A percentile compares a stretch with the other conserved stretches of the same genome.
Evolutionary conservation across 192 early-diverging fungal species (phyloP).

Genomic region (Spinellus fusiger): DNA sequence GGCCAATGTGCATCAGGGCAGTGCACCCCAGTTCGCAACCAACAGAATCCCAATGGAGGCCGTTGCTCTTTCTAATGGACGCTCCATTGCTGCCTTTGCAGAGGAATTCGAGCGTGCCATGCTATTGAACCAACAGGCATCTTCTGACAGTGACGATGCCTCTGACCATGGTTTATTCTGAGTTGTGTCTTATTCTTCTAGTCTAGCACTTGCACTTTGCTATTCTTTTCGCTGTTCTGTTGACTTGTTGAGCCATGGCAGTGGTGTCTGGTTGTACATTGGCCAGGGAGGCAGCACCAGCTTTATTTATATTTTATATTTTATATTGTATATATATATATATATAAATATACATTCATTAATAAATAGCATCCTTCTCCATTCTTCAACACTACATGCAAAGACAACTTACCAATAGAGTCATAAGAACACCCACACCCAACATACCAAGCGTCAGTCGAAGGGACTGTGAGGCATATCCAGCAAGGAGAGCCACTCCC

Average conservation of each 20-base stretch:
- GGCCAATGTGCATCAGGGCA: conserved; percentile 17
- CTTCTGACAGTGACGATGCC: not conserved
- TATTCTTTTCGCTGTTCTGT: no score
- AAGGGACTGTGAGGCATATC: conserved; percentile 5
- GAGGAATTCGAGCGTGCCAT: conserved; percentile 50
- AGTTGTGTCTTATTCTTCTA: no score
- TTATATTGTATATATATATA: not conserved
- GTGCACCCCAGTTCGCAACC: conserved; percentile 50
- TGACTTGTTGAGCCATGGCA: not conserved
- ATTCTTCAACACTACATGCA: not conserved
- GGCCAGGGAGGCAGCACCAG: conserved; percentile 18
- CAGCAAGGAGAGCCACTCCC: conserved; percentile 3
- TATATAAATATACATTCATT: not conserved
- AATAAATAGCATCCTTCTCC: not conserved
- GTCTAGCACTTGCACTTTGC: no score
- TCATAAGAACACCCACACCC: not conserved
- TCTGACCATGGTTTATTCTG: no score
- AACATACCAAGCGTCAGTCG: conserved; percentile 5
- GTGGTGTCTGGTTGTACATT: conserved; percentile 13
- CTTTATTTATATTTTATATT: not conserved
- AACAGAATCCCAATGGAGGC: conserved; percentile 70
- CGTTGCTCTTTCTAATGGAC: conserved; percentile 66
- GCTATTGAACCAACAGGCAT: not conserved
- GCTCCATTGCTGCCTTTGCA: conserved; percentile 65
- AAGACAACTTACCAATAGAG: conserved; percentile 1